Evolutionary conservation across 805 yeast species (phyloP).

Genomic region (Lipomyces starkeyi): DNA sequence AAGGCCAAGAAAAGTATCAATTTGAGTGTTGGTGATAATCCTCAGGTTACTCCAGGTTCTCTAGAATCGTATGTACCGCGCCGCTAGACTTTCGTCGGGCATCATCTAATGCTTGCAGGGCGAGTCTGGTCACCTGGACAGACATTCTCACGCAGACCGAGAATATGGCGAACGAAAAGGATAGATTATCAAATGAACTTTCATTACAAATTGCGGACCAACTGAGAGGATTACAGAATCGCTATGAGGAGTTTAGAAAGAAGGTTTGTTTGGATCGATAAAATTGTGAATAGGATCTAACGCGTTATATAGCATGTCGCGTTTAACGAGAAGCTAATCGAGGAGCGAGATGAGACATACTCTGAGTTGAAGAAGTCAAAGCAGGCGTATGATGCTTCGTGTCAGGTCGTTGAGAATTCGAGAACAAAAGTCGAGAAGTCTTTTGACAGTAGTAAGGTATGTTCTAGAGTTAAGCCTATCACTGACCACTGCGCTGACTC

Average conservation of each 20-base stretch:
- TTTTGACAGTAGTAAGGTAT: slow-evolving; percentile 53
- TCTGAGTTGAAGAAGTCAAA: slow-evolving; percentile 69
- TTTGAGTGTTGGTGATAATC: slow-evolving; percentile 88
- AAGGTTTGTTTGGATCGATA: slow-evolving; percentile 13
- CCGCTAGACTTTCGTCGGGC: background rate
- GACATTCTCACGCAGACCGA: slow-evolving; percentile 87
- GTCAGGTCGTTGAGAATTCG: slow-evolving; percentile 79
- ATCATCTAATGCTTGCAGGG: slow-evolving; percentile 50
- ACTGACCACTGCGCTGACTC: background rate
- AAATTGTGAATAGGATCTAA: background rate
- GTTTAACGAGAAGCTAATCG: slow-evolving; percentile 63
- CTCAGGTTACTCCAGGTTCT: slow-evolving; percentile 93
- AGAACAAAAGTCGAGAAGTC: slow-evolving; percentile 74
- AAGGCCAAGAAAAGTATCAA: slow-evolving; percentile 71
- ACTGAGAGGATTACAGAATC: slow-evolving; percentile 58
- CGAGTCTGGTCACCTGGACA: slow-evolving; percentile 87
- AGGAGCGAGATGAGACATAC: slow-evolving; percentile 55
- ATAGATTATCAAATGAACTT: slow-evolving; percentile 64
- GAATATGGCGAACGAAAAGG: slow-evolving; percentile 69
- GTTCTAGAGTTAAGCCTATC: background rate
- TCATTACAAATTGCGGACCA: slow-evolving; percentile 66
- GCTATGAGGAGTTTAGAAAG: slow-evolving; percentile 59
- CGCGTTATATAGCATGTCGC: slow-evolving; percentile 53
- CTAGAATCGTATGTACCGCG: slow-evolving; percentile 55
- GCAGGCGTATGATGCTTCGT: slow-evolving; percentile 76